Evolutionary conservation across 2,329 filamentous ascomycete species (phyloP), one percentile per base, ranked within the genome.

Genomic region (Onygenales sp.): DNA sequence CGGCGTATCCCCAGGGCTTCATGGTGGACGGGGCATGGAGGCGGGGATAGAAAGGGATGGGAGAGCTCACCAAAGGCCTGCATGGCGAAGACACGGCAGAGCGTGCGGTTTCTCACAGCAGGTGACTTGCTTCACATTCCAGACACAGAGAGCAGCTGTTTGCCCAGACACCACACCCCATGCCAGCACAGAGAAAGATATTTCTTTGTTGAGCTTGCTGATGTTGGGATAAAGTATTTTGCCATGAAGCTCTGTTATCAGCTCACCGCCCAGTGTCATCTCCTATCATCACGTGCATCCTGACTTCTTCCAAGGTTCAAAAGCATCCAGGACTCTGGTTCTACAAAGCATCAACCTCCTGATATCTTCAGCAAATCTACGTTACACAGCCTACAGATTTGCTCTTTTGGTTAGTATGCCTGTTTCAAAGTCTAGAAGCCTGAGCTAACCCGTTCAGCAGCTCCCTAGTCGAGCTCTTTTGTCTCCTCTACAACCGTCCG

Each of bases 41-140:
- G 32, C 32, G 21, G 54, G 46, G 13, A 52, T 39, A 52, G 36
- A 47, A 64, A 64, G 17, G 39, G 45, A n/a, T 21, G 21, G 42
- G 42, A 40, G 42, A 56, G 62, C 70, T 54, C 63, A 70, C 67
- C 66, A 60, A 72, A 70, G 40, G 67, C 65, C 57, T 70, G 69
- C 68, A 72, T 71, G 14, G 37, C 67, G 56, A 55, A 44, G 39
- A 45, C 50, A 36, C n/a, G 11, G 11, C 31, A 11, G 43, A 37
- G 47, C 5, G 17, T 13, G n/a, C 11, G 32, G 49, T 21, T 33
- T 40, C 21, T 44, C 46, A 27, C 42, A 34, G 31, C 46, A 14
- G 47, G 10, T 9, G 13, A 10, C 32, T 45, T 11, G 21, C 13
- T 47, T 54, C 31, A 51, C 36, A 46, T 45, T 34, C 33, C 52